Evolutionary conservation across 2,329 filamentous ascomycete species (phyloP).

Genomic region (Phoma sp.): DNA sequence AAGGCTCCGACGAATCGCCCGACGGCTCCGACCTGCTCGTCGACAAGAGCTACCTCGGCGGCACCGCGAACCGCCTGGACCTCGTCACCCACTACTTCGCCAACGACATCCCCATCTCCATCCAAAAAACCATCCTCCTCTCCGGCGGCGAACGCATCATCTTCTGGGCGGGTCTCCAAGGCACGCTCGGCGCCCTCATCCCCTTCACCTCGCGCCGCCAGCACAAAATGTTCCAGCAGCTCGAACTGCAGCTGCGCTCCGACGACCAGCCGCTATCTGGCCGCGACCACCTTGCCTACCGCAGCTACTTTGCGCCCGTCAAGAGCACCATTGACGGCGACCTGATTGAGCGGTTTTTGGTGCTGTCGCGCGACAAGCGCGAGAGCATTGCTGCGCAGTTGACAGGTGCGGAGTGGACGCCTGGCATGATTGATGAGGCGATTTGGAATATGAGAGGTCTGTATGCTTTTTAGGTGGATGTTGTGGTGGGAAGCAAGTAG

Average conservation of each 20-base stretch:
- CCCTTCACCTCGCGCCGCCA: conserved; percentile 92
- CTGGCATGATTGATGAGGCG: conserved; percentile 91
- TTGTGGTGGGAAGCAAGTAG: too few relatives aligned
- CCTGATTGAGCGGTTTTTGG: conserved; percentile 87
- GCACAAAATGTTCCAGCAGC: conserved; percentile 94
- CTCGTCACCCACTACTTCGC: conserved; percentile 89
- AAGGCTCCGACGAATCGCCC: conserved; percentile 90
- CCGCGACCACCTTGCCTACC: conserved; percentile 93
- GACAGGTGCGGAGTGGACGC: conserved; percentile 75
- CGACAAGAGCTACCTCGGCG: conserved; percentile 87
- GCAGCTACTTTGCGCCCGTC: conserved; percentile 93
- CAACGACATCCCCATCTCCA: conserved; percentile 89
- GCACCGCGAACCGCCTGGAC: conserved; percentile 82
- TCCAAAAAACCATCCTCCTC: conserved; percentile 88
- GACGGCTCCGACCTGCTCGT: conserved; percentile 91
- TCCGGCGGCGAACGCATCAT: conserved; percentile 91
- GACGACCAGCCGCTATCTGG: conserved; percentile 83
- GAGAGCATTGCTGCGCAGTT: conserved; percentile 93
- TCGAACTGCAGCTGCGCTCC: conserved; percentile 85
- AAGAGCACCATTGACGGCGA: conserved; percentile 98
- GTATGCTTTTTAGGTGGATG: conserved; percentile 41
- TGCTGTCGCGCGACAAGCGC: conserved; percentile 87
- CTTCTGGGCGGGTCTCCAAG: conserved; percentile 93
- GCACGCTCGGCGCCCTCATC: conserved; percentile 90
- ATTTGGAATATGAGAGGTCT: conserved; percentile 61